A percentile compares a stretch with the other conserved stretches of the same genome.
Evolutionary conservation across 768 basidiomycete genomes (phyloP).

Genomic region (Collybia mongolica): DNA sequence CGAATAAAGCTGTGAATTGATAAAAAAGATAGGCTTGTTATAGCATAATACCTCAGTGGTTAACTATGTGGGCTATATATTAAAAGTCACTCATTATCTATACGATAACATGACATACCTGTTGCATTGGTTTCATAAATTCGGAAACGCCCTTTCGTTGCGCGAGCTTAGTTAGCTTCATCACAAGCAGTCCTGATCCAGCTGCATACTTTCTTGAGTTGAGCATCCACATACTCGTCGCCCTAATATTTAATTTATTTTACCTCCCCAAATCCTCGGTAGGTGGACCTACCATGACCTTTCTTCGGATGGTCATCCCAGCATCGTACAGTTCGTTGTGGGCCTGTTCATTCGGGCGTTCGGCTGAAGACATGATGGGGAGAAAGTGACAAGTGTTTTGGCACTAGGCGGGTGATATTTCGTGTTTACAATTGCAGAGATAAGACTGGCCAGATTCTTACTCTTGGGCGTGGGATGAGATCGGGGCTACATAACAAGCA

Average conservation of each 20-base stretch:
- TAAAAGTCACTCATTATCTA: not conserved
- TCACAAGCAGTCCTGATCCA: not conserved
- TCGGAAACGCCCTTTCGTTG: slow-evolving; percentile 35
- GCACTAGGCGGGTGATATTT: not conserved
- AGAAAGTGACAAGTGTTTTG: not conserved
- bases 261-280: not conserved
- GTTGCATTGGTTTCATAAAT: slow-evolving; percentile 48
- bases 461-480: no score
- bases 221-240: slow-evolving; percentile 40
- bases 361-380: slow-evolving; percentile 18
- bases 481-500: no score
- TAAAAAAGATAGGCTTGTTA: not conserved
- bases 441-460: no score
- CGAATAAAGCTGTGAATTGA: not conserved
- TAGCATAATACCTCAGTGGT: slow-evolving; percentile 31
- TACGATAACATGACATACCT: slow-evolving; percentile 17
- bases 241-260: slow-evolving; percentile 25
- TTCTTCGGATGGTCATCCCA: slow-evolving; percentile 36
- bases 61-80: slow-evolving; percentile 17
- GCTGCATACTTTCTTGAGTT: slow-evolving; percentile 30
- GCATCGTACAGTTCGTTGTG: slow-evolving; percentile 42
- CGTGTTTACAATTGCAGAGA: no score
- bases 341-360: slow-evolving; percentile 29
- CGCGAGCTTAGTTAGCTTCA: not conserved
- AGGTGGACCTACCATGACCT: slow-evolving; percentile 35